Evolutionary conservation across 768 basidiomycete species (phyloP).

Genomic region (Serendipita sp.): DNA sequence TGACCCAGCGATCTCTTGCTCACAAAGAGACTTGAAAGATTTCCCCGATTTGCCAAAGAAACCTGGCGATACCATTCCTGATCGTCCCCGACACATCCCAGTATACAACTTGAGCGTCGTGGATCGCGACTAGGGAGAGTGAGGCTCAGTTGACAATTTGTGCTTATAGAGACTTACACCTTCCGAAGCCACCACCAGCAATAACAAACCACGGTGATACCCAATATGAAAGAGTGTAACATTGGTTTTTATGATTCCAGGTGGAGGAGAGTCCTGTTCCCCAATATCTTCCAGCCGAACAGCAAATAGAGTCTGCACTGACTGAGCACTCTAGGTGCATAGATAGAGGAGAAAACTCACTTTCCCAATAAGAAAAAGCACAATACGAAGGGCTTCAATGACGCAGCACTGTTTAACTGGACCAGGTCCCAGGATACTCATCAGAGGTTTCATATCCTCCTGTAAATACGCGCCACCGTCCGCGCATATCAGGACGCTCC

Average conservation of each 20-base stretch:
- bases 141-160: not conserved
- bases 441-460: not conserved
- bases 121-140: not conserved
- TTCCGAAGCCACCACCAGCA: not conserved
- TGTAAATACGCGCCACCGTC: not conserved
- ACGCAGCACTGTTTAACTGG: not conserved
- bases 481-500: not conserved
- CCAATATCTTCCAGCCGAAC: not conserved
- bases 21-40: not conserved
- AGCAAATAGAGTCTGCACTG: not conserved
- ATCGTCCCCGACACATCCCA: not conserved
- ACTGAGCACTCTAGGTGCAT: not conserved
- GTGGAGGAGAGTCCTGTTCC: not conserved
- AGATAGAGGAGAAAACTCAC: not conserved
- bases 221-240: not conserved
- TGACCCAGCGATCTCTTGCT: not conserved
- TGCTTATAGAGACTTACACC: not conserved
- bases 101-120: not conserved
- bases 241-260: not conserved
- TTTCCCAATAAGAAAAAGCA: not conserved
- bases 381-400: not conserved
- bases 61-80: not conserved
- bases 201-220: not conserved
- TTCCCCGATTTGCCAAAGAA: not conserved
- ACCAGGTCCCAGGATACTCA: not conserved